These are phyloP conservation scores for Suhomyces kilbournensis DNA, from an alignment of 805 yeast species.

Conservation along the genomic window DNA sequence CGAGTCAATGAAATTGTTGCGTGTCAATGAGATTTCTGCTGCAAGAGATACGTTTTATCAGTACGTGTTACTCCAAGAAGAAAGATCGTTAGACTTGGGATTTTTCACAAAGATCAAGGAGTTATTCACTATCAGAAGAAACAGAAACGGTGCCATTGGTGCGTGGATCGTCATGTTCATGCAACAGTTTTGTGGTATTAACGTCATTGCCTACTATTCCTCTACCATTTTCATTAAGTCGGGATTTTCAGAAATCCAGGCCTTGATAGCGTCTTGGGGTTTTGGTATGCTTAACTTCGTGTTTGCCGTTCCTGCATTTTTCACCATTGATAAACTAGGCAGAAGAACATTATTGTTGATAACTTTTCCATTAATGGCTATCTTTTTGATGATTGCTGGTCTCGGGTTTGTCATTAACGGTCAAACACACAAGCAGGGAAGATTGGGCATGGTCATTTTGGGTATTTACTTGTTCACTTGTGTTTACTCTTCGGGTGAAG, in stretches of 20 bases:
- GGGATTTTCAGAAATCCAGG: conserved; percentile 57
- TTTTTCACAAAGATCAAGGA: conserved; percentile 49
- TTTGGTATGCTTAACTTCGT: conserved; percentile 78
- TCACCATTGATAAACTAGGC: conserved; percentile 75
- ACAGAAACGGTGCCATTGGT: conserved; percentile 78
- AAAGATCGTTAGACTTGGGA: conserved; percentile 47
- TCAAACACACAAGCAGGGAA: conserved; percentile 41
- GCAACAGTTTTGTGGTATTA: conserved; percentile 91
- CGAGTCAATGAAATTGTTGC: conserved; percentile 44
- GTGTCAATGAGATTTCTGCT: conserved; percentile 50
- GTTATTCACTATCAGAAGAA: conserved; percentile 70
- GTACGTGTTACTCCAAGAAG: conserved; percentile 57
- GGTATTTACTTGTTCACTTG: conserved; percentile 74
- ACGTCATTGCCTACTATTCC: conserved; percentile 83
- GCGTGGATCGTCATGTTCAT: conserved; percentile 81
- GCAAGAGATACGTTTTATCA: conserved; percentile 66
- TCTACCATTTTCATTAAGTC: conserved; percentile 71
- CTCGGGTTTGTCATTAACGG: conserved; percentile 68
- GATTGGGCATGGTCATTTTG: conserved; percentile 64
- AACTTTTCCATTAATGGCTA: conserved; percentile 62
- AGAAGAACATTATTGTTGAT: conserved; percentile 57
- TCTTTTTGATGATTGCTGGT: conserved; percentile 58
- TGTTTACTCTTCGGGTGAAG: conserved; percentile 81
- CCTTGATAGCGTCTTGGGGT: conserved; percentile 81
- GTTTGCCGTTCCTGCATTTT: conserved; percentile 83